Base-by-base conservation (phyloP, 2,329 filamentous ascomycete species). In the Talaromyces verruculosus region DNA sequence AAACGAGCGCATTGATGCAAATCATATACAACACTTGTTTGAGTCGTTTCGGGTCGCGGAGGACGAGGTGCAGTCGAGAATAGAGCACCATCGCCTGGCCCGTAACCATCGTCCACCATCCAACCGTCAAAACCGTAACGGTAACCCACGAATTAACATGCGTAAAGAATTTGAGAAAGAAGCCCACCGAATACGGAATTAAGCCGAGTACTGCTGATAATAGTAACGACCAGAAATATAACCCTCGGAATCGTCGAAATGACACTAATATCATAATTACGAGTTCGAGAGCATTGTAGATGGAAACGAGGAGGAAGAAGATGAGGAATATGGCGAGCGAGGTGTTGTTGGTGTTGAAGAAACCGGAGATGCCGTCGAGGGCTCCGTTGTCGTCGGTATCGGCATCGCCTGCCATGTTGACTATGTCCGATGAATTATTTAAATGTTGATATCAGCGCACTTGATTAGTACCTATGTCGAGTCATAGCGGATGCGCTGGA, bases 1-100 rank as follows among this genome's bases (percentile, higher is more conserved):
- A 74, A 10, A 87, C 64, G 43, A 87, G 68, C 19, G 79, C 80
- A 70, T 88, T 82, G 67, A 80, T 71, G 45, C 87, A 80, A 66
- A 90, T 89, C 82, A 89, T 87, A 63, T 72, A 79, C 0, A 88
- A 77, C 0, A 87, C 82, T 11, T 79, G 77, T 4, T 79, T 80
- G 0, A 89, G 77, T 2, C 83, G 73, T 1, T 74, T 74, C 6
- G 80, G 77, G 49, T 86, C 84, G 17, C 81, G 82, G 2, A 87
- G 76, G 11, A 89, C 80, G 1, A 89, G 79, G 71, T 89, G 86
- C 0, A 89, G 80, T 6, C 87, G 82, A 0, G 86, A 89, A 78
- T 86, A 89, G 1, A 89, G 77, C 1, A 89, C 87, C 13, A 88
- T 70, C 0, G 84, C 83, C 72, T 88, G 85, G 0, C 87, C 87